Evolutionary conservation across 345 rosid species (phyloP), one percentile per base, ranked within the genome.

Genomic region (Camelina sativa): DNA sequence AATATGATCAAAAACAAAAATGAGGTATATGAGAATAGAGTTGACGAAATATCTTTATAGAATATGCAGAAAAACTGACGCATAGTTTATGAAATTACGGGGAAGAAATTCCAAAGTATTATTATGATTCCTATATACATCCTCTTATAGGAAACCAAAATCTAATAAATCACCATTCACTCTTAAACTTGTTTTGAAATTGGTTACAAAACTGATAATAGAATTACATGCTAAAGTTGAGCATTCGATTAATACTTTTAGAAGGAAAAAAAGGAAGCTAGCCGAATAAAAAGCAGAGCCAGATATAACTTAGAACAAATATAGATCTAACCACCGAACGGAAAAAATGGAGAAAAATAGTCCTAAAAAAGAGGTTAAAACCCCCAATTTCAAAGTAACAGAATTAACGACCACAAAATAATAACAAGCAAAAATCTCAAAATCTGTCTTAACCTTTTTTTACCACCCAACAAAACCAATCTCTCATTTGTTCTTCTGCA

Each of bases 331-430:
- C 79, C 16, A 76, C 70, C 32, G 0, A 54, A 11, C 57, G 37
- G 16, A 2, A 55, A 41, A 38, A 50, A 38, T 41, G 62, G 73
- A 62, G 30, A 2, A 65, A 65, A 77, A 16, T 37, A 57, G 65
- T 58, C 73, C 75, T 71, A 46, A 66, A 77, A 76, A 51, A 71
- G 25, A 65, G 73, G 73, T 58, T 71, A 71, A 72, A 77, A 44
- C 55, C 55, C 48, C 0, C 50, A 35, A 62, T 54, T 53, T 48
- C 60, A 48, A 69, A 55, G 30, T 69, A 69, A 34, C 71, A 70
- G 48, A 76, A 70, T 50, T 61, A 68, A 65, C 67, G 28, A 71
- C 77, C 69, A 71, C 77, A 77, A 71, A 72, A 65, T 59, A 59
- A 58, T 40, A 72, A 65, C 47, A 72, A 46, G 15, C 44, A 20